These are phyloP conservation scores for Colletotrichum orbiculare DNA, from an alignment of 2,329 filamentous ascomycete genomes.

Conservation along the genomic window DNA sequence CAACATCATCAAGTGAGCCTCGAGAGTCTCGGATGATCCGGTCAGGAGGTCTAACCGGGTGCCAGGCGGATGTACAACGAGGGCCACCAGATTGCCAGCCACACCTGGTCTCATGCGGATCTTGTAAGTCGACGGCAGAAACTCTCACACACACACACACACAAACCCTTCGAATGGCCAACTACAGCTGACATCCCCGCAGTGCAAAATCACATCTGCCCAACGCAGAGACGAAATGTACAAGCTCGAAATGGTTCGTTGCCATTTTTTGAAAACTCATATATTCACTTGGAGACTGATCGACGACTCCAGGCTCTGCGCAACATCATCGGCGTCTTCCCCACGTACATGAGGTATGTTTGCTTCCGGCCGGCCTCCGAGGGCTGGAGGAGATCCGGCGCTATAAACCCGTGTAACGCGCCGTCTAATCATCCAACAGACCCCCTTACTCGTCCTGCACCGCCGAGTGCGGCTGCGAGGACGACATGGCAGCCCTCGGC, in stretches of 20 bases:
- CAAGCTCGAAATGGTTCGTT: slow-evolving; percentile 31
- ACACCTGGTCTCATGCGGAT: slow-evolving; percentile 57
- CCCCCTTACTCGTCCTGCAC: slow-evolving; percentile 58
- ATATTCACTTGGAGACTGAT: slow-evolving; percentile 55
- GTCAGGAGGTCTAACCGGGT: background rate
- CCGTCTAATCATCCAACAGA: background rate
- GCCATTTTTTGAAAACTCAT: background rate
- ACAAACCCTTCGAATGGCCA: too few species aligned
- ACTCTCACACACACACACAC: too few species aligned
- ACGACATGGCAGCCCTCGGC: slow-evolving; percentile 42
- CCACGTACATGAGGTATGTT: slow-evolving; percentile 60
- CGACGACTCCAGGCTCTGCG: slow-evolving; percentile 59
- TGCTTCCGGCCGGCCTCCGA: too few species aligned
- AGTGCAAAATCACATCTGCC: slow-evolving; percentile 40
- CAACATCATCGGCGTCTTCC: slow-evolving; percentile 65
- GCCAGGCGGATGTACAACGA: slow-evolving; percentile 50
- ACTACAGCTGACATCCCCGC: slow-evolving; percentile 12
- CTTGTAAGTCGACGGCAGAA: slow-evolving; percentile 40
- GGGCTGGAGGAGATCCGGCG: background rate
- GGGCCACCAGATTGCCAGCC: slow-evolving; percentile 56
- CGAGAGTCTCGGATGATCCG: background rate
- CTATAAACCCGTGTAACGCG: background rate
- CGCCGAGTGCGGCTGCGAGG: slow-evolving; percentile 26
- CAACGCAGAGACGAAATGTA: slow-evolving; percentile 53
- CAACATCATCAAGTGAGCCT: slow-evolving; percentile 48